phyloP scores from a whole-genome alignment of 306 rosid species.

The Chamaecrista fasciculata region DNA sequence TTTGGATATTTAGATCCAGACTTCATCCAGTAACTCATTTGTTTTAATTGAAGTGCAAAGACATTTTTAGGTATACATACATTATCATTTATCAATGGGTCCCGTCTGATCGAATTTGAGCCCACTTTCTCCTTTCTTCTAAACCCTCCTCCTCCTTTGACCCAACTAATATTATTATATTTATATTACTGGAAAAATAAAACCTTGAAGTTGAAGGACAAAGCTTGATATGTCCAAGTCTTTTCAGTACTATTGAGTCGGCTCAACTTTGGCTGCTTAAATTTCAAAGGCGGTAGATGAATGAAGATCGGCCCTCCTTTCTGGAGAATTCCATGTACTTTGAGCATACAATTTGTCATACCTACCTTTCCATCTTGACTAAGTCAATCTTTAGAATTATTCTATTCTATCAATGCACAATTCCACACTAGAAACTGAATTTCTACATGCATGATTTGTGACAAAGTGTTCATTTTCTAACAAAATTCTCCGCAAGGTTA shows the following conservation, averaged over 20 bases:
- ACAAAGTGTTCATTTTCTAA: background rate
- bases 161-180: conserved; percentile 6
- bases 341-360: background rate
- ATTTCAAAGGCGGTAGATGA: background rate
- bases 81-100: no score
- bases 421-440: background rate
- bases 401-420: background rate
- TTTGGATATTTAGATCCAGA: background rate
- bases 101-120: background rate
- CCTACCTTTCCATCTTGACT: conserved; percentile 9
- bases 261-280: conserved; percentile 11
- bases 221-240: background rate
- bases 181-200: background rate
- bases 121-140: background rate
- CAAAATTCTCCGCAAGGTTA: background rate
- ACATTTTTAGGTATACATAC: background rate
- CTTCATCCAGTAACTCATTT: no score
- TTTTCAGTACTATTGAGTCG: conserved; percentile 8
- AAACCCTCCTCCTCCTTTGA: background rate
- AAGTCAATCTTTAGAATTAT: background rate
- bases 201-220: background rate
- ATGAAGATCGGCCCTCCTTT: no score
- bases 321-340: background rate
- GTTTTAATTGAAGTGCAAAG: background rate
- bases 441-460: background rate